Base-by-base conservation (phyloP, 139 green algal genomes). In the Pycnococcus provasolii region DNA sequence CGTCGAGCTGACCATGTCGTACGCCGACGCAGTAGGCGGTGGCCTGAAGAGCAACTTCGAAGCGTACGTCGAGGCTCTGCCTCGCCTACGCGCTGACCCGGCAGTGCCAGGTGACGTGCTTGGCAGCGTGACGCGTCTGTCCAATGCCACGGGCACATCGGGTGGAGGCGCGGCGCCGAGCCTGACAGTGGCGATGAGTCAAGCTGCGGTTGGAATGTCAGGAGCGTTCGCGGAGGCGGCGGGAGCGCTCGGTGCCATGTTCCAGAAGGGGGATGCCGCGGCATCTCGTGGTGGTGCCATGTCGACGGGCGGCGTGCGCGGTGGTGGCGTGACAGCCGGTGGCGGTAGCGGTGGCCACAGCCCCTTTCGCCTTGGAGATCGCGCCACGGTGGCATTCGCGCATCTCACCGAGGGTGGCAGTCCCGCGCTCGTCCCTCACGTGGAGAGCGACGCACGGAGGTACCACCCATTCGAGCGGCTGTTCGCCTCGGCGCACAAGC, bases 401-500 rank as follows among this genome's bases (percentile, higher is more conserved):
- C 78, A 91, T 41, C 55, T 95, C 26, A 26, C 26, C 26, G 26
- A 26, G 48, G 85, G 95, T 52, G 64, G 78, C 67, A 80, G 76
- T 48, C 76, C 85, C n/a, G 80, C 88, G 26, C 75, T 97, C 55
- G 85, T 97, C 7, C 87, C 87, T 37, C 91, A 96, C 66, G 84
- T 89, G 45, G 88, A 81, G 0, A 86, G 96, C 77, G 47, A 76
- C 4, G 78, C 83, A 53, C 71, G 76, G 44, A 63, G 73, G 41
- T 84, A 82, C 54, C 86, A 87, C 58, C 83, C 89, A 0, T 93
- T 88, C 58, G 92, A 98, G 82, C 80, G 84, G 6, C 72, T 96
- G 50, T 96, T 97, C 75, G 76, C 87, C 13, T 91, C 85, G 53
- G 77, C 92, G 37, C 81, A 95, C 77, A 95, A 94, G 80, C 81